Evolutionary conservation across 2,329 filamentous ascomycete species (phyloP), one percentile per base, ranked within the genome.

Genomic region (Acrocalymma vagum): DNA sequence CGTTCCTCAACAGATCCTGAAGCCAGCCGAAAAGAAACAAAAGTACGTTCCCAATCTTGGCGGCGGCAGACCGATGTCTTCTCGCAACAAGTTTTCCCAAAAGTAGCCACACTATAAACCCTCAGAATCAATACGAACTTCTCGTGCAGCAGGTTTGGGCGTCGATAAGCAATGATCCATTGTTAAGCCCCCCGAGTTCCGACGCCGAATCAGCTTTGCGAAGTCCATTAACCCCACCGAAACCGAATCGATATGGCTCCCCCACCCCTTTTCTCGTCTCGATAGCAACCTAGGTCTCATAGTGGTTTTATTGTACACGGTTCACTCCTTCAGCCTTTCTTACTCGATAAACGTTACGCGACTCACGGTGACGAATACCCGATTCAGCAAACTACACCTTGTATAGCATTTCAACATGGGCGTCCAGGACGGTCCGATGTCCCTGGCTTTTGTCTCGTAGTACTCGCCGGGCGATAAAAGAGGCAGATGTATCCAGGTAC

Each of bases 21-120:
- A 97, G 81, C 94, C 94, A 69, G 94, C 94, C 75, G 94, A 99
- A 84, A 99, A 99, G 87, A 99, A 99, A 87, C 93, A 96, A 90
- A 97, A 97, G 92, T 97, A 95, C 81, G 92, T 95, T 71, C 82
- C 85, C 78, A 80, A 80, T 78, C 80, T 87, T 75, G 85, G 82
- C 77, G 81, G 81, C 77, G 80, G 82, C 78, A 82, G 80, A 78
- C 81, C 83, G 73, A 78, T 82, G 75, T 85, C 83, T 81, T 79
- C 84, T 80, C 82, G 84, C 74, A 79, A 81, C 78, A 88, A 86
- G 74, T 80, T 82, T 72, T 84, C 50, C 37, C 58, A 82, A 76
- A 85, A 85, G 78, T 81, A 59, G 53, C 83, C 64, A 62, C 81
- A 43, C 43, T 42, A 38, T 30, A 36, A 42, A 56, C 35, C 47